Percentiles rank a stretch among this genome's conserved stretches.
Conservation (phyloP, 1,284 basidiomycete species). For the Fomitopsis palustris region DNA sequence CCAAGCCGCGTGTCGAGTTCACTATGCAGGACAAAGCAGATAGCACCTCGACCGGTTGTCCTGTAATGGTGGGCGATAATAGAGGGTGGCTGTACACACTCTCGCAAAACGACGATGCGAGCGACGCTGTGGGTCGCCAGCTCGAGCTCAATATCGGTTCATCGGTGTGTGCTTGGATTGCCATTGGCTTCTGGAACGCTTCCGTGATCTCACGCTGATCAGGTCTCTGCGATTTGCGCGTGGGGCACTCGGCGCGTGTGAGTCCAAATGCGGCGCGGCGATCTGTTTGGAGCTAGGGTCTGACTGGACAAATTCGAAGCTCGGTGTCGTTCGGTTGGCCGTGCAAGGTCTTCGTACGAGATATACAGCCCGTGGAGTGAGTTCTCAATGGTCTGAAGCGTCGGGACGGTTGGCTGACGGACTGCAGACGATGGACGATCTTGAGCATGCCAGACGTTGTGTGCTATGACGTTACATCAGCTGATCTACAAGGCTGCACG, state of each 20-base stretch:
- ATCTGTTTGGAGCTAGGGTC: background rate
- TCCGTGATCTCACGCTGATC: background rate
- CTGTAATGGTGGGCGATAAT: conserved; percentile 10
- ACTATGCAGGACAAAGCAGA: background rate
- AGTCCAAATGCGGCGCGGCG: background rate
- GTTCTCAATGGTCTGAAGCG: background rate
- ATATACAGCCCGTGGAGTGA: conserved; percentile 14
- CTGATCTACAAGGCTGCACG: conserved; percentile 44
- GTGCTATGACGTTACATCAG: conserved; percentile 56
- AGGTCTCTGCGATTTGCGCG: conserved; percentile 9
- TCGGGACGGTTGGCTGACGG: background rate
- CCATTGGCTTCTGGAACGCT: conserved; percentile 2
- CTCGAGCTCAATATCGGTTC: conserved; percentile 17
- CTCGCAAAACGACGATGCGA: conserved; percentile 9
- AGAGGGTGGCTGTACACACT: conserved; percentile 25
- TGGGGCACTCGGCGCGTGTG: conserved; percentile 7
- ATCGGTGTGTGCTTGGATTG: conserved; percentile 11
- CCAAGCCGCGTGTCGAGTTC: background rate
- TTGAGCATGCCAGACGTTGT: conserved; percentile 33
- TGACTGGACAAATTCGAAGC: conserved; percentile 24
- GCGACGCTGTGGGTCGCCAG: conserved; percentile 6
- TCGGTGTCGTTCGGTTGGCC: conserved; percentile 50
- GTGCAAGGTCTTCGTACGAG: conserved; percentile 46
- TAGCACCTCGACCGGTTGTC: no score
- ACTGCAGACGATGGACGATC: conserved; percentile 22